Percentiles rank a stretch among this genome's conserved stretches.
phyloP scores from a whole-genome alignment of 2,329 filamentous ascomycete genomes.

The Didymella glomerata region DNA sequence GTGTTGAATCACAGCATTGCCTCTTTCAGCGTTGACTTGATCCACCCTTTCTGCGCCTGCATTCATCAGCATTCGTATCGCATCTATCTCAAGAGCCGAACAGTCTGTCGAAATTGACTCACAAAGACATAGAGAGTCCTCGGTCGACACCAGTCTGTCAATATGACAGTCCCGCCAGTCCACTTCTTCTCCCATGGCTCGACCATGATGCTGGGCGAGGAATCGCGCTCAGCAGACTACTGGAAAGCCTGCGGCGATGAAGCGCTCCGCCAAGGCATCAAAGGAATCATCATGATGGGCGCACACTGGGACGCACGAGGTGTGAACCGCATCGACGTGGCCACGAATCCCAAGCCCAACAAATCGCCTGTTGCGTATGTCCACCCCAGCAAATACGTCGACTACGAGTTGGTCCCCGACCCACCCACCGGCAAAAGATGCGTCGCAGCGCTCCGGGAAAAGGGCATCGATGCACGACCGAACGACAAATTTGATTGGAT shows the following conservation, averaged over 20 bases:
- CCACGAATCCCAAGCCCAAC: conserved; percentile 66
- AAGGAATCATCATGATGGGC: conserved; percentile 73
- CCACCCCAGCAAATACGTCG: conserved; percentile 69
- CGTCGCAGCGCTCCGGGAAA: conserved; percentile 59
- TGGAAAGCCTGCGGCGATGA: conserved; percentile 73
- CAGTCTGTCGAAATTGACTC: background rate
- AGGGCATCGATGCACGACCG: conserved; percentile 63
- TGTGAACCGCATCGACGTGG: conserved; percentile 65
- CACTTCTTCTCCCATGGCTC: conserved; percentile 76
- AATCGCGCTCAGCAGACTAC: conserved; percentile 67
- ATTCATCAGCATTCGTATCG: background rate
- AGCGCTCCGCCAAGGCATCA: conserved; percentile 66
- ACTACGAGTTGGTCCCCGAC: conserved; percentile 70
- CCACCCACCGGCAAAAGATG: conserved; percentile 61
- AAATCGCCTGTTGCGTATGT: conserved; percentile 74
- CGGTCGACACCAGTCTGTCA: background rate
- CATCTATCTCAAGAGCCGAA: background rate
- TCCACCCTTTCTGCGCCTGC: background rate
- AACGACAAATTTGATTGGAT: conserved; percentile 74
- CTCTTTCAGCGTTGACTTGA: background rate
- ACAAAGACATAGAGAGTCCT: background rate
- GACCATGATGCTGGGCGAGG: conserved; percentile 75
- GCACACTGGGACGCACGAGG: conserved; percentile 71
- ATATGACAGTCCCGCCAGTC: conserved; percentile 60
- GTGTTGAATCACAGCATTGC: background rate